Base-by-base conservation (phyloP, 2,329 filamentous ascomycete genomes). In the Furcasterigmium furcatum region DNA sequence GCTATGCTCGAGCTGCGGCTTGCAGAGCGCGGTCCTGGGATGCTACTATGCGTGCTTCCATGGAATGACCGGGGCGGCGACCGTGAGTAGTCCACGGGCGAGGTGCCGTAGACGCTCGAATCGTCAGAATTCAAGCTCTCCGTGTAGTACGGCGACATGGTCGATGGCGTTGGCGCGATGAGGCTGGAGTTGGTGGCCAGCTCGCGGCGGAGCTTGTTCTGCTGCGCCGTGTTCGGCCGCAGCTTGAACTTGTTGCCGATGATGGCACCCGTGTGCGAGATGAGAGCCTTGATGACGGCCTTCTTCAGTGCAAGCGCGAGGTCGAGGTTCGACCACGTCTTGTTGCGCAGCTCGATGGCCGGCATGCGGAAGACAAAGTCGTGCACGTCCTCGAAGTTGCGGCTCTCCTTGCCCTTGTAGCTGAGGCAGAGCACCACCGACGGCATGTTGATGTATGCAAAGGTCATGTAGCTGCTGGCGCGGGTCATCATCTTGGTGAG, bases 261-360 rank as follows among this genome's bases (percentile, higher is more conserved):
- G 55, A 99, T 96, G 46, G 94, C 91, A 29, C 94, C 94, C 1
- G 92, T 91, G 61, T 99, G 94, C 2, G 89, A 94, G 58, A 99
- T 95, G 38, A 99, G 77, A 0, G 94, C 92, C 59, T 91, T 88
- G 61, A 96, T 89, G 47, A 97, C 88, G 39, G 95, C 91, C 62
- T 91, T 95, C 71, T 99, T 97, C 44, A 99, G 77, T 13, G 91
- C 87, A 40, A 97, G 76, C 1, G 92, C 91, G 9, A 99, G 80
- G 59, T 99, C 94, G 7, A 99, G 79, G 63, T 97, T 99, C 7
- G 91, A 96, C 94, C 94, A 99, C 9, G 91, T 97, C 74, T 99
- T 99, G 76, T 99, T 99, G 52, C 90, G 84, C 71, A 96, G 97
- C 64, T 99, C 94, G 39, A 99, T 84, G 3, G 88, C 87, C 4